Base-by-base conservation (phyloP, 78 protist species). In the Dictyostelium purpureum region DNA sequence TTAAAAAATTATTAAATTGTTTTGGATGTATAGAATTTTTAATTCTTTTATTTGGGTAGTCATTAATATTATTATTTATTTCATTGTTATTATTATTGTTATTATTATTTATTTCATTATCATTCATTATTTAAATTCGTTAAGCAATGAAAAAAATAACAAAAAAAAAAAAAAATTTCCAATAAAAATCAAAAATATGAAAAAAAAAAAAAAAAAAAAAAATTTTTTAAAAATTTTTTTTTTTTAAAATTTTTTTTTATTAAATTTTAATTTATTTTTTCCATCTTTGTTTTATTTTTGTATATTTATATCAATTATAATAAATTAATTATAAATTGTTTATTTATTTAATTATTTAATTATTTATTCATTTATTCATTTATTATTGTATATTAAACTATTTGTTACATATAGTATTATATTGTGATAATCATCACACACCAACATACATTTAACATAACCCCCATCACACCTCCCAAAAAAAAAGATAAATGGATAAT, bases 341-440 rank as follows among this genome's bases (percentile, higher is more conserved):
- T n/a, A n/a, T n/a, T n/a, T n/a, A n/a, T n/a, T n/a, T n/a, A n/a
- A n/a, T n/a, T n/a, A n/a, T n/a, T n/a, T n/a, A n/a, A n/a, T n/a
- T n/a, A n/a, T n/a, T n/a, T n/a, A n/a, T n/a, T n/a, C n/a, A n/a
- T n/a, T n/a, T n/a, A n/a, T n/a, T n/a, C n/a, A n/a, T n/a, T n/a
- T n/a, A n/a, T n/a, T n/a, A n/a, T n/a, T n/a, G n/a, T n/a, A n/a
- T n/a, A n/a, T n/a, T n/a, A n/a, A n/a, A n/a, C n/a, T n/a, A n/a
- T n/a, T n/a, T n/a, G n/a, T n/a, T n/a, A n/a, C n/a, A n/a, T n/a
- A n/a, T n/a, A n/a, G n/a, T n/a, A n/a, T n/a, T n/a, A n/a, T n/a
- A n/a, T n/a, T 56, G 66, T 56, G 66, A 56, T 56, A 57, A 26
- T 57, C n/a, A 57, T 57, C 67, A 57, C 67, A 57, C 35, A 9